A percentile compares a stretch with the other conserved stretches of the same genome.
Conservation (phyloP, 257 asterid genomes). For the Ehretia macrophylla region DNA sequence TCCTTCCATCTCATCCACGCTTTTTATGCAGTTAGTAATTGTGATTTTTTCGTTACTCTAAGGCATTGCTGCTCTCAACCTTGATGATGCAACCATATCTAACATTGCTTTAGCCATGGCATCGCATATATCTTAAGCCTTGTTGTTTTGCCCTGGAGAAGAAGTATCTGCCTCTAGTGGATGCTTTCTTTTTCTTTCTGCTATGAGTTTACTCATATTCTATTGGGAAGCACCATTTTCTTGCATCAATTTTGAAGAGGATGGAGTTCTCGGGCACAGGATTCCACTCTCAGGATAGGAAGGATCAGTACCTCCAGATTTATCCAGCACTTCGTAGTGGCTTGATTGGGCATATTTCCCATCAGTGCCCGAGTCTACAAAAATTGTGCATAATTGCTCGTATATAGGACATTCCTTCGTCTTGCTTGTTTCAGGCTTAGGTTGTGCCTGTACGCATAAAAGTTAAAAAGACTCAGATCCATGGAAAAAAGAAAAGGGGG, state of each 20-base stretch:
- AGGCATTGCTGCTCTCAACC: constrained; percentile 31
- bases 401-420: constrained; percentile 80
- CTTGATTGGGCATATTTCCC: constrained; percentile 96
- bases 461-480: not conserved
- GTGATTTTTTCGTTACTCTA: constrained; percentile 45
- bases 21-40: constrained; percentile 63
- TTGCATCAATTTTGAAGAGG: constrained; percentile 32
- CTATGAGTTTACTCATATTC: constrained; percentile 25
- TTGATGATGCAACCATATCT: constrained; percentile 69
- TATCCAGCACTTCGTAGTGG: constrained; percentile 72
- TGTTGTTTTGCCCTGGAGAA: constrained; percentile 34
- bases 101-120: constrained; percentile 57
- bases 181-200: constrained; percentile 76
- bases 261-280: constrained; percentile 40
- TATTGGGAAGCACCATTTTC: constrained; percentile 43
- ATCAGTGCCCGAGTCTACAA: constrained; percentile 78
- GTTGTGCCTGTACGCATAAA: constrained; percentile 46
- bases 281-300: constrained; percentile 36
- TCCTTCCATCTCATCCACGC: constrained; percentile 76
- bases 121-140: constrained; percentile 44
- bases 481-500: not conserved
- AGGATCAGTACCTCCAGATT: constrained; percentile 29
- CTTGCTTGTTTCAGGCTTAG: constrained; percentile 73
- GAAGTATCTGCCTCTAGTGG: constrained; percentile 40
- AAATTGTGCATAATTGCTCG: constrained; percentile 71